Conservation (phyloP, 1,284 basidiomycete species). For the Ganoderma sp. region DNA sequence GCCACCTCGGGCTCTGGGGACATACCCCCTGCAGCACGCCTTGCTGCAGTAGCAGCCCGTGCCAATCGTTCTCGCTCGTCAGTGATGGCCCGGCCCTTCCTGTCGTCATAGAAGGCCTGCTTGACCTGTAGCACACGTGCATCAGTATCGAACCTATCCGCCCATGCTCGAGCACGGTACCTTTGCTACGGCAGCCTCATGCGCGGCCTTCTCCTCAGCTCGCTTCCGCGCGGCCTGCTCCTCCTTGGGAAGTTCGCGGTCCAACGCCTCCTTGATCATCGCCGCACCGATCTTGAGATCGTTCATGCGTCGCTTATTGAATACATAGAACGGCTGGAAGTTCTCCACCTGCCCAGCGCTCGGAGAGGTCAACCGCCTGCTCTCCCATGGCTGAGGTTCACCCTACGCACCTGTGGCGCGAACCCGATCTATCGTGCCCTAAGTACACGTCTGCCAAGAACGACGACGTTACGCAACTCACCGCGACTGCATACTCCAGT, state of each 20-base stretch:
- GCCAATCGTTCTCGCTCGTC: conserved; percentile 65
- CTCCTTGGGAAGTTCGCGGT: conserved; percentile 59
- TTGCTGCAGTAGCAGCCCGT: conserved; percentile 41
- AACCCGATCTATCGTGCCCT: conserved; percentile 66
- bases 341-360: conserved; percentile 43
- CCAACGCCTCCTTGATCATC: conserved; percentile 66
- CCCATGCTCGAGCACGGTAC: conserved; percentile 38
- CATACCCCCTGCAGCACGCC: conserved; percentile 21
- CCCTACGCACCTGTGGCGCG: conserved; percentile 55
- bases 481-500: conserved; percentile 78
- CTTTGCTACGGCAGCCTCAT: conserved; percentile 58
- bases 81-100: conserved; percentile 56
- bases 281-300: conserved; percentile 66
- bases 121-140: conserved; percentile 56
- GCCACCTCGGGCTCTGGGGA: conserved; percentile 22
- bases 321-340: conserved; percentile 65
- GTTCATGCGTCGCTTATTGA: conserved; percentile 55
- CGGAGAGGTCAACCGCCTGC: conserved; percentile 10
- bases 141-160: background rate
- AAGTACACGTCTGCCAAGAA: background rate
- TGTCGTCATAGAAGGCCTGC: conserved; percentile 76
- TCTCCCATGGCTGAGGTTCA: background rate
- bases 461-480: conserved; percentile 40
- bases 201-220: conserved; percentile 61
- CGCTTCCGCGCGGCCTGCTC: conserved; percentile 52